Base-by-base conservation (phyloP, 208 protist genomes). In the Blastocrithidia nonstop region DNA sequence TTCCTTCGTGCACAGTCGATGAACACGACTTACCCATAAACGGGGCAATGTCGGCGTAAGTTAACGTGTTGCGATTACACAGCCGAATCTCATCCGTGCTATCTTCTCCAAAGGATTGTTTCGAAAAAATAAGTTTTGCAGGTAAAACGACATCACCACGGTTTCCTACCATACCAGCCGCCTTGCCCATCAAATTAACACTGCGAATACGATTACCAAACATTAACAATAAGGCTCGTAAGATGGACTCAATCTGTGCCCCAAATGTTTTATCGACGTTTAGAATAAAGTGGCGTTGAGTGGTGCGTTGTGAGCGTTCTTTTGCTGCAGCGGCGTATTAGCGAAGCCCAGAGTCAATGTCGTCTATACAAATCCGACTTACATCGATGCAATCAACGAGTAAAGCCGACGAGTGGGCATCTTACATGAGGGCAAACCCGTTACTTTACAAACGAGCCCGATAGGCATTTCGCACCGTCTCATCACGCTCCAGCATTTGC, bases 221-320 rank as follows among this genome's bases (percentile, higher is more conserved):
- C 13, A 59, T 68, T 17, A 88, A 69, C 32, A 87, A 44, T 21
- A 88, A 52, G 8, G 54, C 66, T 16, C 76, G 63, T 20, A 88
- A 37, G 28, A 88, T 55, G 7, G 54, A 61, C 48, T 86, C 71
- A 40, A 87, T 79, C 39, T 93, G 83, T 1, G 70, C 62, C 6
- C 75, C 79, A 52, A 93, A 93, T 11, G 76, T 75, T 40, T 84
- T 82, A 70, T 88, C 83, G 16, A 88, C 62, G 51, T 93, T 93
- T 57, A 93, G 64, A 45, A 93, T 81, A 27, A 88, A 85, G 42
- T 67, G 60, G 21, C 54, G 56, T 36, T 47, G 41, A 24, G 42
- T 36, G 2, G 22, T 29, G 22, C 47, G 45, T 8, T 37, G n/a
- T 11, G 61, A 54, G n/a, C 15, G 45, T 20, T 19, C 22, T 15